Evolutionary conservation across 495 filamentous ascomycete species (phyloP), one percentile per base, ranked within the genome.

Genomic region (Hypomontagnella submonticulosa): DNA sequence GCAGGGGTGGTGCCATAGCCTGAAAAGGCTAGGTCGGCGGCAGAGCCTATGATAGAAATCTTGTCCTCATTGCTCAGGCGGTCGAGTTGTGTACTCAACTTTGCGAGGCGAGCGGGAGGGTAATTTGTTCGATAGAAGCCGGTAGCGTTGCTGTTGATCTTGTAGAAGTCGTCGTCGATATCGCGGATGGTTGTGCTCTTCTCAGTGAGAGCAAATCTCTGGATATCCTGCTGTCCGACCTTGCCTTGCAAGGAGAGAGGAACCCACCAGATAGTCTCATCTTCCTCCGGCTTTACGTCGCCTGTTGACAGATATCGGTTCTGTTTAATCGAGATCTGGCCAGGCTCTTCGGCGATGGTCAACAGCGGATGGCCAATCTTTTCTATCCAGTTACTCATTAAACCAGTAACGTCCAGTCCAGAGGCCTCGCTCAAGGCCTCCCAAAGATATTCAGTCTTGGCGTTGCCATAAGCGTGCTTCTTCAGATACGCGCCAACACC

Each of bases 71-170:
- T 87, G 57, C 86, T 90, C 38, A 99, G 80, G 34, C 87, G 84
- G 57, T 88, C 81, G 37, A 89, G 86, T 43, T 88, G 87, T 44
- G 87, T 83, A 48, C 93, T 90, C 36, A 99, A 88, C 73, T 91
- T 88, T 13, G 82, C 85, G 33, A 99, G 84, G 15, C 93, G 86
- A 30, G 82, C 80, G 42, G 91, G 87, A 8, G 95, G 90, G 67
- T 97, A 96, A 75, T 96, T 97, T 20, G 92, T 95, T 41, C 94
- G 83, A 75, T 96, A 99, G 79, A 97, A 97, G 10, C 93, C 95
- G 48, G 88, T 89, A 50, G 94, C 89, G 52, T 93, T 85, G 54
- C 87, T 85, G 76, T 99, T 99, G 66, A 97, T 79, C 81, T 96
- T 97, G 76, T 97, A 99, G 70, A 96, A 96, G 58, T 85, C 84